A percentile compares a stretch with the other conserved stretches of the same genome.
phyloP scores from a whole-genome alignment of 768 basidiomycete species.

The Vararia minispora region DNA sequence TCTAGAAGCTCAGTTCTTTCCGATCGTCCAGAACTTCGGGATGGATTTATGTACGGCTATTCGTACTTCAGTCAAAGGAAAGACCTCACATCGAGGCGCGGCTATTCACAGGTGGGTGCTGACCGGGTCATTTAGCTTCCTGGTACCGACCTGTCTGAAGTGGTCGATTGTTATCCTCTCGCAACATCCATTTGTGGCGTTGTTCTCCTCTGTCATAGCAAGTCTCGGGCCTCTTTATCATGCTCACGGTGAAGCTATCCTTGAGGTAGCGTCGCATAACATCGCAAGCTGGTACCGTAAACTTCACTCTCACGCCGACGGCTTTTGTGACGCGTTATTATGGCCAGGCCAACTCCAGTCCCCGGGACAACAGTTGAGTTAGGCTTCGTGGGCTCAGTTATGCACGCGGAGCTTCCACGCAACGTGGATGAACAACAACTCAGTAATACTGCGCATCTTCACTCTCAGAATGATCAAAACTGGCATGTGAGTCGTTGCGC shows the following conservation, averaged over 20 bases:
- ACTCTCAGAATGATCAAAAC: conserved; percentile 10
- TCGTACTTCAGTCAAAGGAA: conserved; percentile 64
- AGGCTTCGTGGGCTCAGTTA: conserved; percentile 70
- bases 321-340: too few relatives aligned
- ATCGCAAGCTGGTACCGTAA: conserved; percentile 83
- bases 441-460: conserved; percentile 29
- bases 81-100: conserved; percentile 58
- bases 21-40: conserved; percentile 31
- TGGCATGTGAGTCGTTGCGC: conserved; percentile 7
- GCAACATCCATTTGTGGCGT: conserved; percentile 67
- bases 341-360: conserved; percentile 66
- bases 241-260: conserved; percentile 63
- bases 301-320: too few relatives aligned
- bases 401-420: conserved; percentile 64
- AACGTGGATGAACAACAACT: conserved; percentile 65
- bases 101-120: conserved; percentile 62
- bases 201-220: conserved; percentile 60
- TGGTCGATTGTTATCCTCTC: conserved; percentile 75
- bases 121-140: not conserved
- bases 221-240: conserved; percentile 70
- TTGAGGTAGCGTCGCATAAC: conserved; percentile 80
- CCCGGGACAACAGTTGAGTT: conserved; percentile 63
- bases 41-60: conserved; percentile 71
- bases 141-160: conserved; percentile 25
- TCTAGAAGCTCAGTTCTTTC: conserved; percentile 9